phyloP scores from a whole-genome alignment of 2,329 filamentous ascomycete species.

The Pestalotiopsis sp. region DNA sequence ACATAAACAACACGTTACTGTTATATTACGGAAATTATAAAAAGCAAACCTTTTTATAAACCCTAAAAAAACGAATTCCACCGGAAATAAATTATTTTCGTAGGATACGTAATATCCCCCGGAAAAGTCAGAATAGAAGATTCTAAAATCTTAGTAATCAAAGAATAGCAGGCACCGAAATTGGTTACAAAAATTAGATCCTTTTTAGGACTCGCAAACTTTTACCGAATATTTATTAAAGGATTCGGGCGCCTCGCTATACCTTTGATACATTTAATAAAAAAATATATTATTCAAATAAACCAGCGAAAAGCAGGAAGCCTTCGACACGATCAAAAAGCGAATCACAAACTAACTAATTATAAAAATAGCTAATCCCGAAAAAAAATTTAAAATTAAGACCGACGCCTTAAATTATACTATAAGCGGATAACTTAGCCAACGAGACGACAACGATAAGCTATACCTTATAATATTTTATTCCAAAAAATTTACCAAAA shows the following conservation, averaged over 20 bases:
- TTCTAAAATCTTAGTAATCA: too few species aligned
- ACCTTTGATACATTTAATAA: slow-evolving; percentile 5
- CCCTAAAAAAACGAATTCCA: too few species aligned
- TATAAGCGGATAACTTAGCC: slow-evolving; percentile 3
- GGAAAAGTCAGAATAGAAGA: too few species aligned
- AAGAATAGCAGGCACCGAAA: not conserved
- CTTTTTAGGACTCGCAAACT: slow-evolving; percentile 5
- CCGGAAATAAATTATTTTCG: too few species aligned
- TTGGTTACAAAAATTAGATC: slow-evolving; percentile 14
- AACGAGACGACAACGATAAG: slow-evolving; percentile 13
- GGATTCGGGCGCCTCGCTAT: not conserved
- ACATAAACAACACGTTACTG: too few species aligned
- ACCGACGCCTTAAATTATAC: not conserved
- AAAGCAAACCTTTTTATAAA: too few species aligned
- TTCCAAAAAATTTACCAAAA: slow-evolving; percentile 21
- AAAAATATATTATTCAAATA: not conserved
- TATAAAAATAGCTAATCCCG: slow-evolving; percentile 12
- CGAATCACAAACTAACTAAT: slow-evolving; percentile 13
- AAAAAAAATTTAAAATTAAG: slow-evolving; percentile 7
- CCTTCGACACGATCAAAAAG: not conserved
- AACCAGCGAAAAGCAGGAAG: not conserved
- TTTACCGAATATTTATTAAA: slow-evolving; percentile 12
- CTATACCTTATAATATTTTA: slow-evolving; percentile 12
- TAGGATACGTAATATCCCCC: too few species aligned
- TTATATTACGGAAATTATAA: too few species aligned